Percentiles rank a stretch among this genome's conserved stretches.
Conservation (phyloP, 495 filamentous ascomycete genomes). For the Hyphodiscus hymeniophilus region DNA sequence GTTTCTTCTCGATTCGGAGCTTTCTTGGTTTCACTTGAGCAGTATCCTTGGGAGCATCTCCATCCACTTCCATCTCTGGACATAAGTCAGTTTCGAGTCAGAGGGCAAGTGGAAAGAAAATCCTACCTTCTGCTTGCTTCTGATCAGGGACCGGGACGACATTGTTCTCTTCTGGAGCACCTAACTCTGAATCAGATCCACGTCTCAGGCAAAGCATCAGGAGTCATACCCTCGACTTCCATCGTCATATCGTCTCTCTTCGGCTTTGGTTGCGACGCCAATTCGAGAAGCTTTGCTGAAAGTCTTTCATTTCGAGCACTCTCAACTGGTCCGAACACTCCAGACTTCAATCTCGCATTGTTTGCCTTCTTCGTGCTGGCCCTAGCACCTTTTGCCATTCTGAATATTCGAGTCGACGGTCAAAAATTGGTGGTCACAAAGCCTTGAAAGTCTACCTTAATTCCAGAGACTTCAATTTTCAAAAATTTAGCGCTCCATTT, state of each 20-base stretch:
- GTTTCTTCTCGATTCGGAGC: conserved; percentile 33
- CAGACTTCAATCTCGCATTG: conserved; percentile 62
- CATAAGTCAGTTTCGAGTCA: neutral
- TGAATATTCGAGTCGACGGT: no score
- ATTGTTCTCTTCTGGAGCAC: neutral
- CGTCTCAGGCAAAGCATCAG: neutral
- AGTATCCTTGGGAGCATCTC: conserved; percentile 24
- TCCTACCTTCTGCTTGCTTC: conserved; percentile 16
- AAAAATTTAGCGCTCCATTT: neutral
- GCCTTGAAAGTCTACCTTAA: neutral
- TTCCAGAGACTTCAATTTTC: neutral
- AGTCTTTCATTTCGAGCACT: conserved; percentile 67
- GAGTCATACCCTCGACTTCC: conserved; percentile 28
- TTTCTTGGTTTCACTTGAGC: conserved; percentile 16
- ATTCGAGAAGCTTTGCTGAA: conserved; percentile 68
- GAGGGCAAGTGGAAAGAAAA: neutral
- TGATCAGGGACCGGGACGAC: neutral
- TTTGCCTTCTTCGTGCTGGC: conserved; percentile 71
- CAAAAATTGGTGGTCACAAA: no score
- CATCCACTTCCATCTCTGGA: conserved; percentile 40
- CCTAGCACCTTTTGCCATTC: conserved; percentile 78
- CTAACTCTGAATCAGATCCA: neutral
- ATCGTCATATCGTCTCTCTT: conserved; percentile 20
- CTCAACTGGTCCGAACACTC: conserved; percentile 73
- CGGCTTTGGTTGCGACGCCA: conserved; percentile 60